Conservation (phyloP, 1,284 basidiomycete species). For the Ustanciosporium gigantosporum region DNA sequence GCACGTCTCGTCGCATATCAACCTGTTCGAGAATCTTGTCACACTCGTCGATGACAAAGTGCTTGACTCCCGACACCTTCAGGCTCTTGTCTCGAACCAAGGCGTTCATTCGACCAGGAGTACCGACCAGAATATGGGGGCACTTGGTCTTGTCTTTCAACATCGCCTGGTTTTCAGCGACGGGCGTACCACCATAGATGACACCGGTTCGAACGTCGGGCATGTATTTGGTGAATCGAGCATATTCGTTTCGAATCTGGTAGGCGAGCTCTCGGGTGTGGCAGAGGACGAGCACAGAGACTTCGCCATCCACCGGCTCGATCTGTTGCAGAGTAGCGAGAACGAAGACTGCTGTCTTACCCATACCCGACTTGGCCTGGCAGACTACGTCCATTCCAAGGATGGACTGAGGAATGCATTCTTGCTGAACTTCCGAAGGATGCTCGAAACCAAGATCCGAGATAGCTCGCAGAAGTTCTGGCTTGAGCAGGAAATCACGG, state of each 20-base stretch:
- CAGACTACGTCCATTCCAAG: slow-evolving; percentile 99
- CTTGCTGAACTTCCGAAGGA: slow-evolving; percentile 99
- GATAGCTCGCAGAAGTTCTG: slow-evolving; percentile 94
- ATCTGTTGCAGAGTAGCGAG: slow-evolving; percentile 96
- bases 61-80: slow-evolving; percentile 64
- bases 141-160: slow-evolving; percentile 96
- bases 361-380: slow-evolving; percentile 99
- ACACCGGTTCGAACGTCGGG: slow-evolving; percentile 95
- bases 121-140: slow-evolving; percentile 98
- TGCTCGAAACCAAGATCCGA: slow-evolving; percentile 99
- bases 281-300: slow-evolving; percentile 95
- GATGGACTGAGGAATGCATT: slow-evolving; percentile 99
- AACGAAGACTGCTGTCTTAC: slow-evolving; percentile 99
- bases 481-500: slow-evolving; percentile 89
- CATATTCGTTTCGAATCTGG: slow-evolving; percentile 99
- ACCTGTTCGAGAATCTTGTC: slow-evolving; percentile 99
- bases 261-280: slow-evolving; percentile 99
- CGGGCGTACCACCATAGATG: slow-evolving; percentile 95
- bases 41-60: slow-evolving; percentile 99
- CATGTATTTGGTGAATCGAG: slow-evolving; percentile 99
- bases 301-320: slow-evolving; percentile 96
- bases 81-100: slow-evolving; percentile 59
- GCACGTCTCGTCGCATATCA: slow-evolving; percentile 99
- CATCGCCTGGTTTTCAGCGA: slow-evolving; percentile 89
- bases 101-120: slow-evolving; percentile 71